Evolutionary conservation across 2,329 filamentous ascomycete species (phyloP).

Genomic region (Dissoconium aciculare): DNA sequence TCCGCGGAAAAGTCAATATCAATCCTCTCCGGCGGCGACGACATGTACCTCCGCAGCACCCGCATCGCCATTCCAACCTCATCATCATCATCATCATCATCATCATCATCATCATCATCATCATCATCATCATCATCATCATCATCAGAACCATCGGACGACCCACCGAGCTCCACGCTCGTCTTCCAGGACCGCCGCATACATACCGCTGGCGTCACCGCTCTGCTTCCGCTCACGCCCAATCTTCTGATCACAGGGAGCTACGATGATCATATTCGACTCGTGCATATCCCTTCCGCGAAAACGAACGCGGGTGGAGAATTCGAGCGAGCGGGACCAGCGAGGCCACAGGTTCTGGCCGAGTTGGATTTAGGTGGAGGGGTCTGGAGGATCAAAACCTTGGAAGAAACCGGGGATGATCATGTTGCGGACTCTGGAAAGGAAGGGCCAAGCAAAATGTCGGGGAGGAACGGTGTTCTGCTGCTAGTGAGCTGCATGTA

Average conservation of each 20-base stretch:
- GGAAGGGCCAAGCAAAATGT: no score
- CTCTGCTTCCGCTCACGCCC: constrained; percentile 57
- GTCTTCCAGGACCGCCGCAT: constrained; percentile 36
- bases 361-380: constrained; percentile 58
- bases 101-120: background rate
- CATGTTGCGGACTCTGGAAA: no score
- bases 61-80: constrained; percentile 1
- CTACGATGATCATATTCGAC: constrained; percentile 72
- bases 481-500: constrained; percentile 92
- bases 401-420: constrained; percentile 23
- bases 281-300: constrained; percentile 36
- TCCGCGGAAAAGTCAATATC: no score
- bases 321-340: no score
- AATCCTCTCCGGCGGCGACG: constrained; percentile 65
- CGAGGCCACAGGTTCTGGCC: constrained; percentile 40
- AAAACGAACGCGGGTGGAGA: no score
- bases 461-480: no score
- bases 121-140: no score
- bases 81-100: background rate
- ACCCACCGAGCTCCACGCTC: no score
- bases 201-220: constrained; percentile 74
- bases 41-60: constrained; percentile 42
- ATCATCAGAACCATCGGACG: no score
- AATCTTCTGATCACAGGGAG: constrained; percentile 66
- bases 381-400: constrained; percentile 69